Conservation (phyloP, 169 alveolate species). For the Plasmodium fragile region DNA sequence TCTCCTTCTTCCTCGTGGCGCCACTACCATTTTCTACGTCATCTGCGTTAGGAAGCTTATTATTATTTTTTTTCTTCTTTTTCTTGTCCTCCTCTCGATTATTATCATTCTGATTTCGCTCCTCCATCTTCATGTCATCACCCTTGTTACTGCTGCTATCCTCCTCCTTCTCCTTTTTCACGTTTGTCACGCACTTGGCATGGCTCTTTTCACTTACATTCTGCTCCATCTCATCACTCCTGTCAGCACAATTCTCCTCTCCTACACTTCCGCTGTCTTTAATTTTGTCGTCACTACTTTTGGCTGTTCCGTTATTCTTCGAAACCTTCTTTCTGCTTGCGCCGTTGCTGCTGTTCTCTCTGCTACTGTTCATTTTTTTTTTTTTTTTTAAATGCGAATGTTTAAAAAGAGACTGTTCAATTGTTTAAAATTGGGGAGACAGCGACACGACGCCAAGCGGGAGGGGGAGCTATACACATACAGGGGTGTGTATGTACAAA, state of each 20-base stretch:
- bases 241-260: conserved; percentile 21
- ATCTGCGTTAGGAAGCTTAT: not conserved
- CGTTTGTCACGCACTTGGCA: not conserved
- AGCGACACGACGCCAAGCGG: not conserved
- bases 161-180: conserved; percentile 2
- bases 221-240: not conserved
- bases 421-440: conserved; percentile 1
- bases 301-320: not conserved
- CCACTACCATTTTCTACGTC: not conserved
- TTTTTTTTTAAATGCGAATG: not conserved
- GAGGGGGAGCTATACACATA: not conserved
- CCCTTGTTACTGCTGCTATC: not conserved
- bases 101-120: not conserved
- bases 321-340: not conserved
- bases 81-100: conserved; percentile 3
- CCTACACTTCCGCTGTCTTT: conserved; percentile 16
- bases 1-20: conserved; percentile 3
- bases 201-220: not conserved
- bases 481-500: not conserved
- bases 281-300: conserved; percentile 7
- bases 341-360: not conserved
- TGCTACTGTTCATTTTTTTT: conserved; percentile 18
- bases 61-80: conserved; percentile 12
- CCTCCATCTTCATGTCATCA: not conserved
- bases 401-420: conserved; percentile 8